Evolutionary conservation across 768 basidiomycete species (phyloP).

Genomic region (Suillus fuscotomentosus): DNA sequence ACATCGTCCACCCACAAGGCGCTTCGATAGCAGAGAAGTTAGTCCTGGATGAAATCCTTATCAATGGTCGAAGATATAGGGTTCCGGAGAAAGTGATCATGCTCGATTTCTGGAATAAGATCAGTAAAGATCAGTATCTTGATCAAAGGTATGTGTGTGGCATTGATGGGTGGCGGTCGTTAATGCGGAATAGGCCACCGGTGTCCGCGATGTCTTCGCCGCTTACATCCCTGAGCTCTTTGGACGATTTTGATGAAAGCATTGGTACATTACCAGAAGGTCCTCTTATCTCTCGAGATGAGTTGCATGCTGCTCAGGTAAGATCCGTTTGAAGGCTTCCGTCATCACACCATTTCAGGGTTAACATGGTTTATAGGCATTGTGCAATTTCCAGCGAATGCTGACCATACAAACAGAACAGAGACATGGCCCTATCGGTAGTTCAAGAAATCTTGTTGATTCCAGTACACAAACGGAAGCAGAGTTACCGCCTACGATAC

Average conservation of each 20-base stretch:
- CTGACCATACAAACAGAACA: constrained; percentile 16
- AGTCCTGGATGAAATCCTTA: constrained; percentile 77
- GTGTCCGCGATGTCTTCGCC: constrained; percentile 65
- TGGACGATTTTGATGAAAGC: constrained; percentile 55
- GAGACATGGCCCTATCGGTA: constrained; percentile 2
- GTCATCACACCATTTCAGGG: constrained; percentile 4
- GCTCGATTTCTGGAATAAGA: constrained; percentile 94
- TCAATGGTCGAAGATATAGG: constrained; percentile 87
- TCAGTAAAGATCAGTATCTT: constrained; percentile 45
- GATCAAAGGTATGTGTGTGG: constrained; percentile 39
- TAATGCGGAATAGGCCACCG: constrained; percentile 1
- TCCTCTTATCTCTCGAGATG: constrained; percentile 40
- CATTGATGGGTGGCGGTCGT: not conserved
- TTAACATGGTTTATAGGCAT: constrained; percentile 30
- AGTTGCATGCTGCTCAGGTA: constrained; percentile 62
- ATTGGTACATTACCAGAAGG: constrained; percentile 22
- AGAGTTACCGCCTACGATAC: constrained; percentile 12
- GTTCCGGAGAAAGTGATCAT: constrained; percentile 90
- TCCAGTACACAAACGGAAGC: constrained; percentile 28
- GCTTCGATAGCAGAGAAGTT: constrained; percentile 46
- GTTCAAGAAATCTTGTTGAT: constrained; percentile 18
- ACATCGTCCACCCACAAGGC: constrained; percentile 71
- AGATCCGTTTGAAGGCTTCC: constrained; percentile 12
- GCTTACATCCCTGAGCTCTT: constrained; percentile 69
- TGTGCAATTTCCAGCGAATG: constrained; percentile 36